Percentiles rank a stretch among this genome's conserved stretches.
phyloP scores from a whole-genome alignment of 257 asterid species.

The Linaria vulgaris region DNA sequence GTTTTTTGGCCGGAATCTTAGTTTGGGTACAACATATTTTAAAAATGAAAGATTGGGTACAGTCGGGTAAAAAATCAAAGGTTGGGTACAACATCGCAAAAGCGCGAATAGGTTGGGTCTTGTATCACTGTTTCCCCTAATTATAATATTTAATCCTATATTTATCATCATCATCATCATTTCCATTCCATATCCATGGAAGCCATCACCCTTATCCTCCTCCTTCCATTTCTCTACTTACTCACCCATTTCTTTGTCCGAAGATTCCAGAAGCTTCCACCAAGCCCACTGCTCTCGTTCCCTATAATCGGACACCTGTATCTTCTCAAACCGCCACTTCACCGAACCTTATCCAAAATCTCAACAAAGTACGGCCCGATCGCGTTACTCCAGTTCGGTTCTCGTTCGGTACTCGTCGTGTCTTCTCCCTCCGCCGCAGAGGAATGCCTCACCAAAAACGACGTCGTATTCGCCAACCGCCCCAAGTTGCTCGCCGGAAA shows the following conservation, averaged over 20 bases:
- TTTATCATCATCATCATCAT: too few species aligned
- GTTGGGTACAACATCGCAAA: too few species aligned
- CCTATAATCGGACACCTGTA: slow-evolving; percentile 65
- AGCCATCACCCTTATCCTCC: too few species aligned
- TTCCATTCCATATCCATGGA: too few species aligned
- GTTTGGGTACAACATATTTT: too few species aligned
- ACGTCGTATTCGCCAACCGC: slow-evolving; percentile 55
- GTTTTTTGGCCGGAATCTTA: too few species aligned
- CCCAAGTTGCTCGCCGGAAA: slow-evolving; percentile 52
- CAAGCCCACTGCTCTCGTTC: slow-evolving; percentile 40
- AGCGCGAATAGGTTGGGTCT: too few species aligned
- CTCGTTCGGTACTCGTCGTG: slow-evolving; percentile 51
- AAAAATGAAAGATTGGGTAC: too few species aligned
- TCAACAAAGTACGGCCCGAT: slow-evolving; percentile 45
- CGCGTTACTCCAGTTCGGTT: slow-evolving; percentile 52
- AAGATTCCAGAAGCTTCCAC: slow-evolving; percentile 40
- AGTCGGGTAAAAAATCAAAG: too few species aligned
- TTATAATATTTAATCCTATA: too few species aligned
- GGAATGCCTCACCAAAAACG: slow-evolving; percentile 60
- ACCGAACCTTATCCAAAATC: slow-evolving; percentile 43
- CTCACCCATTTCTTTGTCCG: slow-evolving; percentile 22
- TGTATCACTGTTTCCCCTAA: too few species aligned
- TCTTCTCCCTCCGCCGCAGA: slow-evolving; percentile 58
- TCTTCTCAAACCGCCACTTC: slow-evolving; percentile 49
- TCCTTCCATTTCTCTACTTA: too few species aligned